Base-by-base conservation (phyloP, 164 flowering plant genomes). In the Liriodendron chinense region DNA sequence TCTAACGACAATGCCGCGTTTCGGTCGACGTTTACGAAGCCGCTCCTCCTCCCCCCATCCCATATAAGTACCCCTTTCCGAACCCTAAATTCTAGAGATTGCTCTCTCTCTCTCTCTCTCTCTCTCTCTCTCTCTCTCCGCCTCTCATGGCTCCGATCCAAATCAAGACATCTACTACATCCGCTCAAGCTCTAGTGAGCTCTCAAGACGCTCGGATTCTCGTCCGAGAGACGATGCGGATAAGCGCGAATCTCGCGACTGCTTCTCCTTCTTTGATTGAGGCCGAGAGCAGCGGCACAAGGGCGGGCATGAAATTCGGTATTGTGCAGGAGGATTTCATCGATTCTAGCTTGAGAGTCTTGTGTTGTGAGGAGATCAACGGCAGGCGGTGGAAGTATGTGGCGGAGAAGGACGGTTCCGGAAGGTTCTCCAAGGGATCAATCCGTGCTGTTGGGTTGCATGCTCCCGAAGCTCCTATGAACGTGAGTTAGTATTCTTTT, bases 321-420 rank as follows among this genome's bases (percentile, higher is more conserved):
- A 72, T 84, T 0, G 84, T 78, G 20, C 86, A 84, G 18, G 86
- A 84, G 61, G 83, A 83, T 56, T 88, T 87, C 59, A 20, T 89
- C 1, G 83, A 87, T 76, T 85, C 97, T n/a, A 89, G 87, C 80
- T 81, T 86, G 78, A 86, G 91, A 72, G 81, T 96, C 75, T 81
- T 96, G 62, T 93, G 99, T 76, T 82, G 86, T 70, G 99, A 96
- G 84, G 95, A 90, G 78, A 74, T 92, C 59, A 92, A 92, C 69
- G 97, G 97, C 14, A 82, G 96, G 24, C 81, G 92, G 9, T 94
- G 94, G 93, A 83, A 89, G 62, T 90, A 91, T 74, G 86, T 91
- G 7, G 94, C 90, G 9, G 90, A 90, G 64, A 75, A 49, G 0
- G 87, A 82, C 22, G 75, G 49, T 1, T 59, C 80, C 10, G 83